Evolutionary conservation across 2,329 filamentous ascomycete genomes (phyloP).

Genomic region (Aspergillus amoenus): DNA sequence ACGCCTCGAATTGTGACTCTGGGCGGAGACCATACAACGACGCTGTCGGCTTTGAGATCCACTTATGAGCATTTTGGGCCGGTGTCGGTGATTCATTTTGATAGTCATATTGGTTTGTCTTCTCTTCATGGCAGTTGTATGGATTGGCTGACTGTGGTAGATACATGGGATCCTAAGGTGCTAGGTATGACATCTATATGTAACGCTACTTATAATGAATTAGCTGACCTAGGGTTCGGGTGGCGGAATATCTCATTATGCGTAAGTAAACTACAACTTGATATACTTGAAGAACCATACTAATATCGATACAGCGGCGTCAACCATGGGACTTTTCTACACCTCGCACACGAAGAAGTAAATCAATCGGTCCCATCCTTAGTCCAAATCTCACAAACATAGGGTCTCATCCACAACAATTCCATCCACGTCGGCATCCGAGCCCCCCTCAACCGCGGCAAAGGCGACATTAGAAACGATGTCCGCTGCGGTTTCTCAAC

Average conservation of each 20-base stretch:
- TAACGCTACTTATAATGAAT: not conserved
- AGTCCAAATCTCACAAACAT: not conserved
- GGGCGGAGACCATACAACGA: conserved; percentile 59
- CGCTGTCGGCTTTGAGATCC: conserved; percentile 52
- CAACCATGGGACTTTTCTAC: conserved; percentile 58
- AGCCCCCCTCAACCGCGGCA: conserved; percentile 50
- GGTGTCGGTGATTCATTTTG: conserved; percentile 60
- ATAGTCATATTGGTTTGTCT: conserved; percentile 45
- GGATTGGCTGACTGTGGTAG: conserved; percentile 17
- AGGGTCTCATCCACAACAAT: conserved; percentile 53
- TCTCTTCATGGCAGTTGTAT: not conserved
- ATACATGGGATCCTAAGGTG: conserved; percentile 57
- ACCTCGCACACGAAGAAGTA: conserved; percentile 56
- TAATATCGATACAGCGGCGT: conserved; percentile 39
- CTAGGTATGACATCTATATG: conserved; percentile 38
- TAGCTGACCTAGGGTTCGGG: conserved; percentile 2
- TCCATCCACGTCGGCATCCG: conserved; percentile 59
- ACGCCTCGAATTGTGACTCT: conserved; percentile 53
- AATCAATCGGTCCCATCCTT: not conserved
- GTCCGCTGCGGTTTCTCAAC: conserved; percentile 56
- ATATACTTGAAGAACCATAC: not conserved
- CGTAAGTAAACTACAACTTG: conserved; percentile 29
- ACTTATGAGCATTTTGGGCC: conserved; percentile 50
- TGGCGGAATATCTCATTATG: conserved; percentile 21
- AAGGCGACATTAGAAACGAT: conserved; percentile 54